Conservation (phyloP, 2,329 filamentous ascomycete genomes). For the Phyllosticta citriasiana region DNA sequence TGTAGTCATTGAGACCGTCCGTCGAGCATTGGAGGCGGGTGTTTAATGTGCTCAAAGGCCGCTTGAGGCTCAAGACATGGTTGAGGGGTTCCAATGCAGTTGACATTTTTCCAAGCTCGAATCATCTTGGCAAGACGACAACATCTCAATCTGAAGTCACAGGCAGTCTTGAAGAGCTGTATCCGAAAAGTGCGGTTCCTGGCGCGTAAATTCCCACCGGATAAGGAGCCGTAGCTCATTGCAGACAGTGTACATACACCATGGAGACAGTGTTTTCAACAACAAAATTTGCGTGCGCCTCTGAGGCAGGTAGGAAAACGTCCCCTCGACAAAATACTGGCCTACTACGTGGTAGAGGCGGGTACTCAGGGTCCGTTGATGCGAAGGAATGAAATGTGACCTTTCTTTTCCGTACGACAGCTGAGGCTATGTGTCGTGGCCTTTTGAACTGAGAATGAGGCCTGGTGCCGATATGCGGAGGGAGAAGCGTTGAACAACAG, state of each 20-base stretch:
- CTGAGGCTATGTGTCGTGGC: background rate
- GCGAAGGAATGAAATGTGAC: background rate
- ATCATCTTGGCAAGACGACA: background rate
- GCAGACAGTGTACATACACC: no score
- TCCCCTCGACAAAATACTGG: no score
- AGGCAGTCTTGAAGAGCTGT: background rate
- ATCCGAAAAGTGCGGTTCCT: background rate
- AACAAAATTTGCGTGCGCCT: no score
- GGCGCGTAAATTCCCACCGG: background rate
- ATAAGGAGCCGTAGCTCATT: no score
- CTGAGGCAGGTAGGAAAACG: no score
- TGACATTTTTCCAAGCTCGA: background rate
- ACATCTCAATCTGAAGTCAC: background rate
- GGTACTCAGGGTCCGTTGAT: background rate
- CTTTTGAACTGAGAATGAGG: background rate
- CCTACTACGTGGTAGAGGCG: no score
- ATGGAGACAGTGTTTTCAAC: no score
- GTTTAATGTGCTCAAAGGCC: background rate
- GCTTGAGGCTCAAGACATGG: background rate
- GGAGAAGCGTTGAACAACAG: background rate
- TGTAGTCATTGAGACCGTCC: background rate
- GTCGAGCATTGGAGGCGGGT: background rate
- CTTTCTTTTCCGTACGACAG: background rate
- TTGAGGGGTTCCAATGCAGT: background rate
- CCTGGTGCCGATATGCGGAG: background rate